Percentiles rank a stretch among this genome's conserved stretches.
Conservation (phyloP, 1,284 basidiomycete species). For the Tylopilus sp. region DNA sequence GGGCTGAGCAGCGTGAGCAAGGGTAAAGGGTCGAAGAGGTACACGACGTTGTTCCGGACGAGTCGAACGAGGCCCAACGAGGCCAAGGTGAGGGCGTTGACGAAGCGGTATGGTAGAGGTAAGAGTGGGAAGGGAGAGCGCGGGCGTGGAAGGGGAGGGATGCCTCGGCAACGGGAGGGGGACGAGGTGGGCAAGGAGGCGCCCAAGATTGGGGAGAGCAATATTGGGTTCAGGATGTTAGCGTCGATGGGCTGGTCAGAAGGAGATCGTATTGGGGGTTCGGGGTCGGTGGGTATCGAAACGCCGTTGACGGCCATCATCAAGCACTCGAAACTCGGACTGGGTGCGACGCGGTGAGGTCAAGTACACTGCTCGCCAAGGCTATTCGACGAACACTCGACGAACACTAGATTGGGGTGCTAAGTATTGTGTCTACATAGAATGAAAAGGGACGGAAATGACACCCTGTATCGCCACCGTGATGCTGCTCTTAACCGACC, state of each 20-base stretch:
- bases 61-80: constrained; percentile 57
- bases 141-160: constrained; percentile 4
- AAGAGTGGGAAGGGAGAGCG: constrained; percentile 6
- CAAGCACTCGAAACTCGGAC: constrained; percentile 69
- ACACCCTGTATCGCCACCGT: not conserved
- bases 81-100: constrained; percentile 53
- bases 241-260: constrained; percentile 77
- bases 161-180: constrained; percentile 60
- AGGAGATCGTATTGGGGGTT: constrained; percentile 60
- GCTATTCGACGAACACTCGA: not conserved
- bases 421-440: constrained; percentile 19
- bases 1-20: constrained; percentile 73
- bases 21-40: constrained; percentile 59
- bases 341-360: constrained; percentile 48
- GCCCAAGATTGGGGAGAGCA: constrained; percentile 66
- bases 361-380: no score
- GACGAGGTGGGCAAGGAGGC: constrained; percentile 77
- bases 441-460: not conserved
- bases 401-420: constrained; percentile 8
- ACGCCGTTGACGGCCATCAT: constrained; percentile 67
- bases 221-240: constrained; percentile 75
- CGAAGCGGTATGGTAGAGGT: constrained; percentile 39
- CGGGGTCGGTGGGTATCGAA: constrained; percentile 53
- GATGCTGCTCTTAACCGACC: not conserved
- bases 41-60: constrained; percentile 70